Percentiles rank a stretch among this genome's conserved stretches.
Conservation (phyloP, 2,329 filamentous ascomycete genomes). For the Pseudogymnoascus sp. region DNA sequence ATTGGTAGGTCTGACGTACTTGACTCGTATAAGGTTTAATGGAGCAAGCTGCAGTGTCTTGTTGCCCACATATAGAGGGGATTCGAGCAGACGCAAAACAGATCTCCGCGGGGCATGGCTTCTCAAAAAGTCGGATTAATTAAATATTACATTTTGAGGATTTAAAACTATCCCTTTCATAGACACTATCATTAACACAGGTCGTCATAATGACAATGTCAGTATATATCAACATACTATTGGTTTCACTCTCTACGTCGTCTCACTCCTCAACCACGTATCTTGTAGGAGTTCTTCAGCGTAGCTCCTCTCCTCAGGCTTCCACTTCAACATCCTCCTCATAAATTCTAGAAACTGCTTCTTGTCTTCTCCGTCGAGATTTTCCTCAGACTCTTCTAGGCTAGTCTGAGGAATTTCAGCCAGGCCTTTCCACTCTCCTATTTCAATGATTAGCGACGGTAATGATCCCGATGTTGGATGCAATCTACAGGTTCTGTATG, state of each 20-base stretch:
- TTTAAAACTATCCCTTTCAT: background rate
- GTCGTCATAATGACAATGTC: background rate
- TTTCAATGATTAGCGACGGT: background rate
- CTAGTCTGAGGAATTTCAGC: background rate
- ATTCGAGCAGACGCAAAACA: too few relatives aligned
- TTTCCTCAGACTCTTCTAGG: background rate
- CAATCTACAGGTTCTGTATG: background rate
- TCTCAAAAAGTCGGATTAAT: too few relatives aligned
- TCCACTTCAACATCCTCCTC: constrained; percentile 34
- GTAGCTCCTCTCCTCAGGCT: constrained; percentile 18
- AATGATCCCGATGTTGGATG: background rate
- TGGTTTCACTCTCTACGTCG: background rate
- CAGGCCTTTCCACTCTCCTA: constrained; percentile 4
- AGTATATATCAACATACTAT: background rate
- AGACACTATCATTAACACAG: background rate
- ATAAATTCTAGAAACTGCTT: constrained; percentile 30
- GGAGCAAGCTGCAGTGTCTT: too few relatives aligned
- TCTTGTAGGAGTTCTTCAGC: background rate
- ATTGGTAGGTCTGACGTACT: too few relatives aligned
- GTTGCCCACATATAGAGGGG: too few relatives aligned
- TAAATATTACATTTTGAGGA: too few relatives aligned
- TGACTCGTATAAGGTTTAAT: too few relatives aligned
- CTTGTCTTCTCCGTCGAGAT: constrained; percentile 20
- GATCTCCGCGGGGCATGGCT: too few relatives aligned
- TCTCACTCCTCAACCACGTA: background rate